A percentile compares a stretch with the other conserved stretches of the same genome.
Conservation (phyloP, 2,329 filamentous ascomycete species). For the Aplosporella prunicola region DNA sequence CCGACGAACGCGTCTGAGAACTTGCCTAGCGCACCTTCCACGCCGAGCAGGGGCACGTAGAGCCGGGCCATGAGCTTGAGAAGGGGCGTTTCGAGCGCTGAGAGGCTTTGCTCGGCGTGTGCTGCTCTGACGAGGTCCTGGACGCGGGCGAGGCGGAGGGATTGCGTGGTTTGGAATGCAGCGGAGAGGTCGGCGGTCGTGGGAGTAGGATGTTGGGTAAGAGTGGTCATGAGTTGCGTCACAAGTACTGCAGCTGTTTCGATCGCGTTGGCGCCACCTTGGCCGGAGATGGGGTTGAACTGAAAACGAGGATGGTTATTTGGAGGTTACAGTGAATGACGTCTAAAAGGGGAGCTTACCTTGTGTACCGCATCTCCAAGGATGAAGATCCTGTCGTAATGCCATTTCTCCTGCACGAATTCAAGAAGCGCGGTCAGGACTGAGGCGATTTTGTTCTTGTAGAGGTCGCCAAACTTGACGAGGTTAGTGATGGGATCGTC, state of each 20-base stretch:
- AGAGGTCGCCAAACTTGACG: conserved; percentile 27
- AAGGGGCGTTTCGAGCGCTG: background rate
- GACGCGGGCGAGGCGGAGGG: background rate
- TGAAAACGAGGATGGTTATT: background rate
- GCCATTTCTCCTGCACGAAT: conserved; percentile 30
- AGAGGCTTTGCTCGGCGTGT: background rate
- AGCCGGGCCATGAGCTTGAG: background rate
- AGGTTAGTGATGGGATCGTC: conserved; percentile 20
- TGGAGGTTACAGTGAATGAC: background rate
- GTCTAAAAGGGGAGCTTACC: conserved; percentile 15
- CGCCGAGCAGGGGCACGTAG: background rate
- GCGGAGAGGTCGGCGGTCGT: background rate
- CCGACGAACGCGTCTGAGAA: background rate
- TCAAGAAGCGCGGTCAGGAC: conserved; percentile 26
- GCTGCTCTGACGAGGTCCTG: background rate
- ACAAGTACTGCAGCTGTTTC: conserved; percentile 15
- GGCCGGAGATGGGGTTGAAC: conserved; percentile 15
- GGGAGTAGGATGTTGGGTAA: background rate
- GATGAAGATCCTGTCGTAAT: conserved; percentile 29
- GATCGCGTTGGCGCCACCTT: conserved; percentile 15
- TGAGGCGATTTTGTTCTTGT: conserved; percentile 15
- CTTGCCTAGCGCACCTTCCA: background rate
- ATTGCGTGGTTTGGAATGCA: background rate
- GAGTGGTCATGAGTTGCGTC: conserved; percentile 17
- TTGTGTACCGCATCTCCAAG: conserved; percentile 38